Conservation (phyloP, 768 basidiomycete species). For the Lentinula detonsa region DNA sequence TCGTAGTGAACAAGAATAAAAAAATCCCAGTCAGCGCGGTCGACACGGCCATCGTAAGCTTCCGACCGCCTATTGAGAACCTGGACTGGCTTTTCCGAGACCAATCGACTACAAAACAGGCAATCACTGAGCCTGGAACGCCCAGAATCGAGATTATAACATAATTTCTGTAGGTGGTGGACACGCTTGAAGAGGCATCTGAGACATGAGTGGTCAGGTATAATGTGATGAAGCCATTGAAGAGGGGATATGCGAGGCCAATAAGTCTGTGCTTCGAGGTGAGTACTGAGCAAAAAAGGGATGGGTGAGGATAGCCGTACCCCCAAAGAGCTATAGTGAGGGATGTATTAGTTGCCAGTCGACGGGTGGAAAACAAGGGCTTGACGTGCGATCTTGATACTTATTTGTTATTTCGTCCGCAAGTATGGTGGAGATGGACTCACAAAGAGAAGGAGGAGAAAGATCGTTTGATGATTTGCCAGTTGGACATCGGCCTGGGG, state of each 20-base stretch:
- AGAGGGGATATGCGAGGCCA: conserved; percentile 50
- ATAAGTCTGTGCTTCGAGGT: conserved; percentile 29
- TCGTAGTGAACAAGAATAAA: conserved; percentile 47
- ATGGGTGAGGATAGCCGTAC: conserved; percentile 17
- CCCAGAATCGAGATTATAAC: conserved; percentile 41
- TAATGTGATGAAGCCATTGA: conserved; percentile 44
- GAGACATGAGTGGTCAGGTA: conserved; percentile 33
- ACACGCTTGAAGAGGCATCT: conserved; percentile 14
- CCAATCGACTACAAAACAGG: conserved; percentile 38
- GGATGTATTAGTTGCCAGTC: conserved; percentile 37
- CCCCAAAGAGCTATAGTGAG: conserved; percentile 48
- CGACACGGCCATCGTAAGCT: conserved; percentile 37
- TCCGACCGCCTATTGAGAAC: conserved; percentile 37
- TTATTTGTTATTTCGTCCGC: too few relatives aligned
- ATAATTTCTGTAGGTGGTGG: conserved; percentile 40
- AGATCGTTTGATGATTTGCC: conserved; percentile 24
- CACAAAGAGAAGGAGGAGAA: conserved; percentile 36
- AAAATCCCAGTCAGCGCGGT: conserved; percentile 40
- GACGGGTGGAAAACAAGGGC: conserved; percentile 40
- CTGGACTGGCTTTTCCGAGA: conserved; percentile 21
- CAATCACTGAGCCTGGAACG: conserved; percentile 42
- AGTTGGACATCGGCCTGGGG: conserved; percentile 18
- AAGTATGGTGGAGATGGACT: conserved; percentile 6
- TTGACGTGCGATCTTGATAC: conserved; percentile 38
- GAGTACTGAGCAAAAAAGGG: not conserved